A percentile compares a stretch with the other conserved stretches of the same genome.
These are phyloP conservation scores for Parathielavia appendiculata DNA, from an alignment of 495 filamentous ascomycete species.

Conservation along the genomic window DNA sequence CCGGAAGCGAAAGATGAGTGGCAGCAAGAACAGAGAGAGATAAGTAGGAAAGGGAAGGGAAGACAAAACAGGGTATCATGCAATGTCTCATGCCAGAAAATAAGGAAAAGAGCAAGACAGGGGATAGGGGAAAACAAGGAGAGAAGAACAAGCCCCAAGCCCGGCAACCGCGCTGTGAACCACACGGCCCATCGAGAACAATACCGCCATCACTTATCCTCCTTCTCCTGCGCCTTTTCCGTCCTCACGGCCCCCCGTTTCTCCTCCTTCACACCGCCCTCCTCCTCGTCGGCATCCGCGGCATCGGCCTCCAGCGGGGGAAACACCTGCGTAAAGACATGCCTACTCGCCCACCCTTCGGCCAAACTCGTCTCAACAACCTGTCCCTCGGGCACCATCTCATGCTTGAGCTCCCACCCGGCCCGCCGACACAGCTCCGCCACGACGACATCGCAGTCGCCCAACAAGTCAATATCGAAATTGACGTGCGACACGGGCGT, in stretches of 20 bases:
- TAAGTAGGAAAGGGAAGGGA: background rate
- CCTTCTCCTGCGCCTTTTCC: background rate
- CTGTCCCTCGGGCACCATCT: constrained; percentile 71
- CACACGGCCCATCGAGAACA: background rate
- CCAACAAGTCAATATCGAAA: constrained; percentile 92
- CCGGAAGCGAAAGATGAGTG: too few species aligned
- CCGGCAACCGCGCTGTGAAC: background rate
- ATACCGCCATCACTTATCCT: background rate
- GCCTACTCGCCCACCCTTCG: constrained; percentile 62
- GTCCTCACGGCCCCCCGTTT: constrained; percentile 1
- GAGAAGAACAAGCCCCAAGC: background rate
- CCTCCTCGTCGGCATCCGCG: background rate
- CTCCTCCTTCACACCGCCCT: background rate
- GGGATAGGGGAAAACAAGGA: too few species aligned
- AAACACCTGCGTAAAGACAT: constrained; percentile 48
- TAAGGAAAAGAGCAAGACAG: background rate
- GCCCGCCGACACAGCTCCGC: constrained; percentile 79
- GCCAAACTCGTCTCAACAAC: constrained; percentile 52
- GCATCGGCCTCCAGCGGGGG: constrained; percentile 1
- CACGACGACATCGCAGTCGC: constrained; percentile 89
- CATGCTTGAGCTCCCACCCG: constrained; percentile 83
- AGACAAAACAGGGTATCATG: constrained; percentile 16
- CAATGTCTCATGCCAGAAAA: constrained; percentile 7
- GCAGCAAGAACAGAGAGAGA: background rate
- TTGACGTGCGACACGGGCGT: constrained; percentile 83